Evolutionary conservation across 2,329 filamentous ascomycete genomes (phyloP), one percentile per base, ranked within the genome.

Genomic region (Fusarium sp.): DNA sequence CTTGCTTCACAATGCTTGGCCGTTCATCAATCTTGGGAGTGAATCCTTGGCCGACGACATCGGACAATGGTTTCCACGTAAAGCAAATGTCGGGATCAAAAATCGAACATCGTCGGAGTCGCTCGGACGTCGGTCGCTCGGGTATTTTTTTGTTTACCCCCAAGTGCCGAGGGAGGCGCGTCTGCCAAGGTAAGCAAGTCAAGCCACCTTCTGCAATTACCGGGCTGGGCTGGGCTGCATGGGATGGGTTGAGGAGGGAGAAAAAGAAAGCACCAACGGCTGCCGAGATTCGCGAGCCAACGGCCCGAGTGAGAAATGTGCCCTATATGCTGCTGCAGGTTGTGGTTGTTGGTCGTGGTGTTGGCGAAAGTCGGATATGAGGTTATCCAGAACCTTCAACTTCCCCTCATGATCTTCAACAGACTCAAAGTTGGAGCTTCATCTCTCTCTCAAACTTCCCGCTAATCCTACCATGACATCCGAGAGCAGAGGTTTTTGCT

Each of bases 401-500:
- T n/a, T 14, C 10, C n/a, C 46, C 46, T 31, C 46, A 29, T 2
- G 44, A 29, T 20, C 44, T 49, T 49, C 9, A 46, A 24, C 14
- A 24, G 20, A 24, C 42, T 16, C 42, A 46, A 46, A 46, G 16
- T 16, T 46, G 8, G 42, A 46, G 42, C 8, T 46, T 24, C 42
- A 24, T 2, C 14, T 14, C 24, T 46, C 31, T 24, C 5, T 36
- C 35, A 33, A 4, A 9, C 16, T 27, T 35, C n/a, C 27, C 36
- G 14, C 57, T 46, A 46, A 31, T 27, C 55, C 16, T 46, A 16
- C 22, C 42, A 46, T 46, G n/a, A 7, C 20, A 27, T 44, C n/a
- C 40, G 69, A 57, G 17, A 51, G 56, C 66, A 72, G 66, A 63
- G 46, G 5, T 51, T 22, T 67, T 38, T 72, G 46, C 55, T 67